These are phyloP conservation scores for Metarhizium rileyi DNA, from an alignment of 2,329 filamentous ascomycete species.

Conservation along the genomic window DNA sequence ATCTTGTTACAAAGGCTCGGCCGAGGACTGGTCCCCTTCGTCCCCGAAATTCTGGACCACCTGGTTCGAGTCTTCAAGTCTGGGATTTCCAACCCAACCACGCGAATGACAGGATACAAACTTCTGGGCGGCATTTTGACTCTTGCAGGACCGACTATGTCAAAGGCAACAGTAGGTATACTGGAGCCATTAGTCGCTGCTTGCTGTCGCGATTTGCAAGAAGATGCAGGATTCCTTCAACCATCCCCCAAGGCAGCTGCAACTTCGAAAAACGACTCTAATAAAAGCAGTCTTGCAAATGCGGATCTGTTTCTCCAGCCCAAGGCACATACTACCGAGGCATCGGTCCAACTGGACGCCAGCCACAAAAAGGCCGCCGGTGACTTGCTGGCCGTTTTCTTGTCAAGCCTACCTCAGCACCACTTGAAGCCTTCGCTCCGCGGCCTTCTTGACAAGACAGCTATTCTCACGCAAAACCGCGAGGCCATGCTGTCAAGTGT, in stretches of 20 bases:
- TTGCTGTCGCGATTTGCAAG: conserved; percentile 67
- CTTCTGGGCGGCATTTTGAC: conserved; percentile 48
- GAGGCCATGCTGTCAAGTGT: conserved; percentile 73
- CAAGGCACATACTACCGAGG: conserved; percentile 21
- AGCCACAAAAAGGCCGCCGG: conserved; percentile 47
- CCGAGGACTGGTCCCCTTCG: conserved; percentile 46
- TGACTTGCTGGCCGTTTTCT: conserved; percentile 49
- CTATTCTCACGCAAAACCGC: conserved; percentile 60
- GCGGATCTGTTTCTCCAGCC: conserved; percentile 60
- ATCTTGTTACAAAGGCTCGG: conserved; percentile 49
- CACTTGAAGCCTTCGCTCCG: conserved; percentile 62
- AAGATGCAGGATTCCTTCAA: conserved; percentile 39
- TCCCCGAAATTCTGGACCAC: conserved; percentile 60
- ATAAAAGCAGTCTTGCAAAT: conserved; percentile 42
- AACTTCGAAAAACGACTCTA: conserved; percentile 16
- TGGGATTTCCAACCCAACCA: conserved; percentile 36
- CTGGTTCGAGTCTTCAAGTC: conserved; percentile 60
- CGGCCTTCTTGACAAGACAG: conserved; percentile 69
- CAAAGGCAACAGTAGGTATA: conserved; percentile 54
- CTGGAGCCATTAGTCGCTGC: conserved; percentile 52
- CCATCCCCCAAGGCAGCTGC: conserved; percentile 21
- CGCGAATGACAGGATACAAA: conserved; percentile 53
- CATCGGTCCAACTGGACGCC: conserved; percentile 26
- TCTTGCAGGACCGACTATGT: conserved; percentile 54
- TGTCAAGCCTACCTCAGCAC: conserved; percentile 55